These are phyloP conservation scores for Adansonia grandidieri DNA, from an alignment of 441 rosid species.

Conservation along the genomic window DNA sequence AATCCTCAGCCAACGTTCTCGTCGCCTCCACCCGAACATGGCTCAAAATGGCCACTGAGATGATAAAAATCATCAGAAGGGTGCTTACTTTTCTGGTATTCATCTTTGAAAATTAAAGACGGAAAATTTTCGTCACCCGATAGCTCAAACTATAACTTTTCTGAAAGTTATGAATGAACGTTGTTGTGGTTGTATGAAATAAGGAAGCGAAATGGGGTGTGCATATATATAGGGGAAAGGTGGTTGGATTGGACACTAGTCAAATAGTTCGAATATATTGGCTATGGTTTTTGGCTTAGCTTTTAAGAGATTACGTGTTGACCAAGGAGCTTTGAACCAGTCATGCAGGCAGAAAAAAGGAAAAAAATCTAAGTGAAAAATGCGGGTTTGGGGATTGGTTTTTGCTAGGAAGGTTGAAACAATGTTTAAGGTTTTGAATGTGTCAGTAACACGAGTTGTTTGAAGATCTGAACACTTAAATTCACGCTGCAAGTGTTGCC, in stretches of 20 bases:
- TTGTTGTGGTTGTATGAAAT: constrained; percentile 2
- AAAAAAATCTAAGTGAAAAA: not conserved
- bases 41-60: constrained; percentile 31
- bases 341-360: constrained; percentile 15
- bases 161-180: not conserved
- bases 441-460: not conserved
- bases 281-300: not conserved
- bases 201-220: constrained; percentile 1
- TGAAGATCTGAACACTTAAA: not conserved
- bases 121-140: not conserved
- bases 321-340: constrained; percentile 37
- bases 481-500: not conserved
- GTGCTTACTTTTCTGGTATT: constrained; percentile 19
- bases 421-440: constrained; percentile 21
- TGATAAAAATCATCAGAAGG: constrained; percentile 32
- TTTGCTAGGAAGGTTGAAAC: constrained; percentile 12
- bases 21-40: constrained; percentile 29
- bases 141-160: not conserved
- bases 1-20: constrained; percentile 41
- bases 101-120: constrained; percentile 29
- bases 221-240: not conserved
- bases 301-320: constrained; percentile 35
- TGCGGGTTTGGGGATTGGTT: not conserved
- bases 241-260: not conserved
- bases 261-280: constrained; percentile 3